Base-by-base conservation (phyloP, 163 green algal species). In the Volvox carteri region DNA sequence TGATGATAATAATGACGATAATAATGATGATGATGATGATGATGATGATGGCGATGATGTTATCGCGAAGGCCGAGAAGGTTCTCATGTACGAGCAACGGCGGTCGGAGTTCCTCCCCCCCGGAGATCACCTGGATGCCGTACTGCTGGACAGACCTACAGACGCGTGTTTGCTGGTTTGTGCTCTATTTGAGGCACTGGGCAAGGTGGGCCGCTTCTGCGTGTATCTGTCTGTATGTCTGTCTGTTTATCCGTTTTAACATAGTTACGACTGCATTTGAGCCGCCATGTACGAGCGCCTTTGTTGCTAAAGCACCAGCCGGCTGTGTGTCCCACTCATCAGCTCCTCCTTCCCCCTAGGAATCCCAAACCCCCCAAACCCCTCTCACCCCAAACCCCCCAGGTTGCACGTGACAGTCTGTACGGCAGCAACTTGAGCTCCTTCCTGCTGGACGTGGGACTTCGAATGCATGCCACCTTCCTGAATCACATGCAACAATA, bases 401-500 rank as follows among this genome's bases (percentile, higher is more conserved):
- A 87, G 81, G 65, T 35, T 23, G 50, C 33, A 3, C 68, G 89
- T 28, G 68, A 81, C 21, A 67, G 70, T 46, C 90, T 98, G 78
- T 92, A 97, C 33, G 94, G 90, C 35, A 67, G 92, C 79, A 97
- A 98, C 87, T 81, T 93, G 52, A 33, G 70, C 14, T 88, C 95
- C 19, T 95, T 97, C 70, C 78, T 85, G 60, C n/a, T 88, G 86
- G 89, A 95, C 90, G 76, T 95, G 86, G 95, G 94, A 14, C 65
- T 86, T 25, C 81, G 92, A n/a, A 65, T 92, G 86, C 92, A 90
- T 76, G 90, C 84, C 18, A 78, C 90, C 37, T 78, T 97, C 81
- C 62, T 93, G 28, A 90, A 84, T 1, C 96, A 98, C 90, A 93
- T 96, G 88, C 91, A 93, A 77, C 94, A 92, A 18, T 97, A 93